A percentile compares a stretch with the other conserved stretches of the same genome.
phyloP scores from a whole-genome alignment of 202 grass and related monocot genomes.

The Brachypodium distachyon region DNA sequence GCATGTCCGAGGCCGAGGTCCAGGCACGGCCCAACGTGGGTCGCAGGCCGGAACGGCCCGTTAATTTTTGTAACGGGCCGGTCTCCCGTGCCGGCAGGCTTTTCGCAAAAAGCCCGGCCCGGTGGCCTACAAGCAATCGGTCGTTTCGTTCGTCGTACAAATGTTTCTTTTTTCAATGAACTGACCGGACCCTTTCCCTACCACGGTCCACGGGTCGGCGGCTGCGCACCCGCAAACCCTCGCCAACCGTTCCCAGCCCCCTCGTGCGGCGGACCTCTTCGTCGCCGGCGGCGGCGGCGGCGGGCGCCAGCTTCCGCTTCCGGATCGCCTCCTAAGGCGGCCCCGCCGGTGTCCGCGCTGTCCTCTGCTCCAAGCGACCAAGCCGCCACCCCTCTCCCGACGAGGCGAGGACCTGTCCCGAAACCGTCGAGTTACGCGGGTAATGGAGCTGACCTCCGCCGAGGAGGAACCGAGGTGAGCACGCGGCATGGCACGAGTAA shows the following conservation, averaged over 20 bases:
- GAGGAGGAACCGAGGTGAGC: neutral
- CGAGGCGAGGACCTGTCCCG: neutral
- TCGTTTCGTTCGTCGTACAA: no score
- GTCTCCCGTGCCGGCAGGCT: no score
- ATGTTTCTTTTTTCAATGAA: no score
- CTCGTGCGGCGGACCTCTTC: neutral
- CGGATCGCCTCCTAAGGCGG: neutral
- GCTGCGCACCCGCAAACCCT: neutral
- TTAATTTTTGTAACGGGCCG: no score
- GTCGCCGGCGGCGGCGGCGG: neutral
- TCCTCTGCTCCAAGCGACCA: neutral
- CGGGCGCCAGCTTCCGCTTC: neutral
- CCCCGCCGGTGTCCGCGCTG: neutral
- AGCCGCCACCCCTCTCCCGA: neutral
- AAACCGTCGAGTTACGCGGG: neutral
- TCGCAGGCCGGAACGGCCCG: no score
- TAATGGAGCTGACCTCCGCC: neutral
- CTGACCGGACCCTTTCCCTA: no score
- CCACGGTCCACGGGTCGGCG: no score
- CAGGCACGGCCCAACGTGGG: no score
- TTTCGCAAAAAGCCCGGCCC: no score
- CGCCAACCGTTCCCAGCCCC: neutral
- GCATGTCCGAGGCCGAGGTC: no score
- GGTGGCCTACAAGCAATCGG: no score
- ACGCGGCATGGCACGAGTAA: neutral